Evolutionary conservation across 169 alveolate genomes (phyloP).

Genomic region (Plasmodium relictum): DNA sequence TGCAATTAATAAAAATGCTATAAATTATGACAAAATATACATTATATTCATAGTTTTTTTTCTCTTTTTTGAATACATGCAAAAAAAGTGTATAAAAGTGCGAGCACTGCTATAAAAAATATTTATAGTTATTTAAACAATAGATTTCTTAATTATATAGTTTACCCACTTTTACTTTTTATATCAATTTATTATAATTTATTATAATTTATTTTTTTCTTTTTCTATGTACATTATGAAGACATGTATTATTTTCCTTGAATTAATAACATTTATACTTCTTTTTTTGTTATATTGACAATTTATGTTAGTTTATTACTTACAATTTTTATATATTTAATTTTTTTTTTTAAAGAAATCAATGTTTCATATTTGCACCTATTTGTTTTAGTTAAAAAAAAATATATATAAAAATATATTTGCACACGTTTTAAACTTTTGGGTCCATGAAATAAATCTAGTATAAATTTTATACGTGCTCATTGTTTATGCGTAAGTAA

Average conservation of each 20-base stretch:
- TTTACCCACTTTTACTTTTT: too few relatives aligned
- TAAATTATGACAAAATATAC: constrained; percentile 1
- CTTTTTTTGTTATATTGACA: too few relatives aligned
- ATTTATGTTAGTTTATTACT: too few relatives aligned
- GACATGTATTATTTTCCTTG: constrained; percentile 3
- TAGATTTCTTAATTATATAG: too few relatives aligned
- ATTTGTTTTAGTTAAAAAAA: not conserved
- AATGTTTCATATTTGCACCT: not conserved
- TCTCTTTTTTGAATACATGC: constrained; percentile 27
- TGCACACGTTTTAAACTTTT: not conserved
- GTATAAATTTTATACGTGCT: not conserved
- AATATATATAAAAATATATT: not conserved
- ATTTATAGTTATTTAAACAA: not conserved
- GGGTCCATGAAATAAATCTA: too few relatives aligned
- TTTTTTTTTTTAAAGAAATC: too few relatives aligned
- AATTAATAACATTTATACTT: too few relatives aligned
- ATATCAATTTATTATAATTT: too few relatives aligned
- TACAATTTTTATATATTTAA: too few relatives aligned
- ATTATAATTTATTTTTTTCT: not conserved
- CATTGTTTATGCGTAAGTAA: not conserved
- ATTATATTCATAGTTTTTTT: not conserved
- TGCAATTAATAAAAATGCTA: not conserved
- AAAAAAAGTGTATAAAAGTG: constrained; percentile 30
- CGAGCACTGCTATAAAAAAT: constrained; percentile 8
- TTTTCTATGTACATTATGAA: not conserved